A percentile compares a stretch with the other conserved stretches of the same genome.
Evolutionary conservation across 257 asterid genomes (phyloP).

Genomic region (Ballota nigra): DNA sequence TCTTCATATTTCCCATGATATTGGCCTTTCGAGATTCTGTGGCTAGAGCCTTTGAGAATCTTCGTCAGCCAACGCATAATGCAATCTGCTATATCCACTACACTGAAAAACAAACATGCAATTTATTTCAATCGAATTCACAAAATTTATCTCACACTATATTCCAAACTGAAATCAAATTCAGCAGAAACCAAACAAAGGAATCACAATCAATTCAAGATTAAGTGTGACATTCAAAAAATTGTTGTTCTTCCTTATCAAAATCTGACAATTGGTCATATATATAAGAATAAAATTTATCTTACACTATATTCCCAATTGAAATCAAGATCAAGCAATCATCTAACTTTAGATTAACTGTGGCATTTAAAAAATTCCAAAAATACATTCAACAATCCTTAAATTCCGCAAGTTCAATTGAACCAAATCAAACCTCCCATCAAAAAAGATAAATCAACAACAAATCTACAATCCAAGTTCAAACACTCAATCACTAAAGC

Average conservation of each 20-base stretch:
- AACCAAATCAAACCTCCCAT: constrained; percentile 17
- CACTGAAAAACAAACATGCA: constrained; percentile 10
- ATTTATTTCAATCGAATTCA: neutral
- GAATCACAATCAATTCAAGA: no score
- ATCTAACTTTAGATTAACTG: constrained; percentile 8
- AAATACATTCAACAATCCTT: constrained; percentile 4
- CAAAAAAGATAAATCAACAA: neutral
- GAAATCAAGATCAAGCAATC: constrained; percentile 17
- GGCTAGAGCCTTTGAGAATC: constrained; percentile 74
- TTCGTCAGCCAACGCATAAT: constrained; percentile 84
- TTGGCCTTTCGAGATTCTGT: constrained; percentile 66
- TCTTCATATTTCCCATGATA: constrained; percentile 70
- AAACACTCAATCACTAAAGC: constrained; percentile 13
- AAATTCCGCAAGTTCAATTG: constrained; percentile 13
- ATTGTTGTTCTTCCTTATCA: no score
- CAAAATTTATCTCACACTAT: neutral
- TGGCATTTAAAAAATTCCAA: neutral
- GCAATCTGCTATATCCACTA: constrained; percentile 33
- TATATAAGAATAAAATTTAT: no score
- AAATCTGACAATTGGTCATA: no score
- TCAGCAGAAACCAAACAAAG: no score
- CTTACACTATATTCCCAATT: neutral
- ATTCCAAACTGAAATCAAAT: no score
- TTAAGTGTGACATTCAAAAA: no score
- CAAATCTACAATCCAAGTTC: constrained; percentile 8